Base-by-base conservation (phyloP, 352 stramenopile species). In the Pythium sukuiense region DNA sequence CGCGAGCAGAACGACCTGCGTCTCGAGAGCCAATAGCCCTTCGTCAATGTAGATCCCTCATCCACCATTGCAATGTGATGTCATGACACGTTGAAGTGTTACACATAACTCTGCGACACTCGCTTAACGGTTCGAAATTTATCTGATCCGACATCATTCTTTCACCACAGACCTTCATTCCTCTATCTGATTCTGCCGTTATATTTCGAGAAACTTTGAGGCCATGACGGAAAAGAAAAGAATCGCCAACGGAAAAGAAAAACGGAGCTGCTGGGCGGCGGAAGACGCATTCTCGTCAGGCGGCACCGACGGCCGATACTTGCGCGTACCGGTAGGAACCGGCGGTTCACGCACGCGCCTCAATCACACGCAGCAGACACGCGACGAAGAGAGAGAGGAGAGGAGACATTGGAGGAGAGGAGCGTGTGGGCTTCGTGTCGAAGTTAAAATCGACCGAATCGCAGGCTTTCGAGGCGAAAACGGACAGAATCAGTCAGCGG, bases 151-250 rank as follows among this genome's bases (percentile, higher is more conserved):
- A 41, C 57, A 55, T 63, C 57, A 63, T 20, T 63, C 57, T 53
- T 26, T 24, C 5, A 11, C 27, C 27, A 3, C 2, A 37, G 26
- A 70, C 55, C 63, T 55, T 66, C 52, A 63, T 41, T 50, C n/a
- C 20, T 6, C 6, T 6, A 14, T 66, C 52, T 53, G 45, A 24
- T 39, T 52, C 27, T 46, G 49, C 39, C 32, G 60, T 73, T 61
- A 67, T 73, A 67, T 73, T 73, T 67, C 67, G 61, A 70, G 61
- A 73, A 73, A 9, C 13, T 3, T 20, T n/a, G 4, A 48, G 50
- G 29, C 61, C 48, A 55, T 52, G 41, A 43, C 20, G 14, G 39
- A 52, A 52, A n/a, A n/a, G n/a, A n/a, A n/a, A n/a, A n/a, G n/a
- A n/a, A n/a, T n/a, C n/a, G n/a, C 29, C n/a, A 39, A 35, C 39